Conservation (phyloP, 2,329 filamentous ascomycete genomes). For the Trichothecium sympodiale region DNA sequence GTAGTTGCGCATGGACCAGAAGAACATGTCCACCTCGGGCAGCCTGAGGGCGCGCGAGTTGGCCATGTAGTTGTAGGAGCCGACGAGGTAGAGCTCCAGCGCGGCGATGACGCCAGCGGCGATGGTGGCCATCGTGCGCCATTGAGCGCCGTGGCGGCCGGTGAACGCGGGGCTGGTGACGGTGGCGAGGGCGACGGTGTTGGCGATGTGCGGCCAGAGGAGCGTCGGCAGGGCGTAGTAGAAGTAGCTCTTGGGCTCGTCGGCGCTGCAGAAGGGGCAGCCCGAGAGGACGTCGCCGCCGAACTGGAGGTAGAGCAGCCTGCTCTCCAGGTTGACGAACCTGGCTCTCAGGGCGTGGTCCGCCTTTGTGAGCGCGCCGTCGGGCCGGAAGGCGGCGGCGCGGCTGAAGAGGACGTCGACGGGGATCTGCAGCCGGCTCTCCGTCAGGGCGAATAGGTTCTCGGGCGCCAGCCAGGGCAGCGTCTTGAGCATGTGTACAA, state of each 20-base stretch:
- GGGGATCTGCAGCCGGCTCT: conserved; percentile 76
- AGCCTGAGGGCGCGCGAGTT: conserved; percentile 54
- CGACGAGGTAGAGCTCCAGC: conserved; percentile 55
- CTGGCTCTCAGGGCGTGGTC: conserved; percentile 58
- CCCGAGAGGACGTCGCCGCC: conserved; percentile 62
- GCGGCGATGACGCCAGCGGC: conserved; percentile 45
- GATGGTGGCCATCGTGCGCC: conserved; percentile 61
- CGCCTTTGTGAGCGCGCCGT: conserved; percentile 32
- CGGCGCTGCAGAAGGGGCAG: conserved; percentile 74
- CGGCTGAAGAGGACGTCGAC: conserved; percentile 75
- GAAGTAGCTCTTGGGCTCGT: conserved; percentile 60
- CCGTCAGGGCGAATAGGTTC: conserved; percentile 71
- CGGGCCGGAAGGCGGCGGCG: conserved; percentile 45
- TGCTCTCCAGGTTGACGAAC: conserved; percentile 59
- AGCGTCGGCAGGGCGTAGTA: conserved; percentile 70
- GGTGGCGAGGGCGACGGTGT: conserved; percentile 60
- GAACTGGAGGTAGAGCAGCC: conserved; percentile 73
- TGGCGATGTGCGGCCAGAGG: conserved; percentile 66
- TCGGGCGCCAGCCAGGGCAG: conserved; percentile 59
- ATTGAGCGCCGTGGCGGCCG: conserved; percentile 51
- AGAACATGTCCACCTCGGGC: conserved; percentile 56
- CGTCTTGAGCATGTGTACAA: conserved; percentile 42
- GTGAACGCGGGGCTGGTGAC: conserved; percentile 60
- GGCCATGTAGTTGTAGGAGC: conserved; percentile 51
- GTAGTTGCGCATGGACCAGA: conserved; percentile 55